Evolutionary conservation across 2,329 filamentous ascomycete species (phyloP).

Genomic region (Microdochium paspali): DNA sequence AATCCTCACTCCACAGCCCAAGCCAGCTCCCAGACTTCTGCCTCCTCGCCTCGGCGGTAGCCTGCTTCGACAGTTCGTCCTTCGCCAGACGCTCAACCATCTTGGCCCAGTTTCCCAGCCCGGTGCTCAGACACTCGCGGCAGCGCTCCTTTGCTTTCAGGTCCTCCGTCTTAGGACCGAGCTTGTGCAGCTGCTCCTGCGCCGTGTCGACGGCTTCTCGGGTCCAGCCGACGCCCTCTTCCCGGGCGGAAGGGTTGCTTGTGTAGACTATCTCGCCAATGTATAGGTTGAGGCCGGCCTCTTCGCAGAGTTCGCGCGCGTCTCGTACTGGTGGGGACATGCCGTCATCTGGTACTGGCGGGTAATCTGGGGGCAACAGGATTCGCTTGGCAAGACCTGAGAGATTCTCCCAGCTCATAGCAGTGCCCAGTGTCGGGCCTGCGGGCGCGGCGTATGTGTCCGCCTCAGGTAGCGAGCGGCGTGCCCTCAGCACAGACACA

Average conservation of each 20-base stretch:
- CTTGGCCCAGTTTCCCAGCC: constrained; percentile 70
- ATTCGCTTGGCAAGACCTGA: constrained; percentile 16
- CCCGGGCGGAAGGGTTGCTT: constrained; percentile 31
- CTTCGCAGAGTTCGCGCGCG: constrained; percentile 63
- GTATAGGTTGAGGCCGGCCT: constrained; percentile 78
- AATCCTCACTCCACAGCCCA: constrained; percentile 27
- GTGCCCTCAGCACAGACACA: constrained; percentile 72
- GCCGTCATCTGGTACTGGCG: constrained; percentile 61
- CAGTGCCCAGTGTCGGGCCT: not conserved
- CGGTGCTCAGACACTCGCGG: constrained; percentile 65
- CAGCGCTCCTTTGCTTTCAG: constrained; percentile 50
- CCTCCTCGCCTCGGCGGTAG: constrained; percentile 12
- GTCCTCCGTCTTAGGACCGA: constrained; percentile 20
- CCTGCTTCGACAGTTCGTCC: constrained; percentile 32
- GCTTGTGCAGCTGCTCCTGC: constrained; percentile 52
- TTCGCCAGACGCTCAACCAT: constrained; percentile 64
- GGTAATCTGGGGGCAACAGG: constrained; percentile 52
- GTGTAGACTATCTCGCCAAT: constrained; percentile 91
- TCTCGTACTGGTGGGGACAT: constrained; percentile 56
- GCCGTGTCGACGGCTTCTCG: constrained; percentile 76
- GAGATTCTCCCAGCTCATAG: constrained; percentile 13
- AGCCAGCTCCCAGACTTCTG: constrained; percentile 20
- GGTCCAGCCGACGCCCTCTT: constrained; percentile 81
- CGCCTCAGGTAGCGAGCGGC: constrained; percentile 44
- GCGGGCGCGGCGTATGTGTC: constrained; percentile 1